Conservation (phyloP, 2,329 filamentous ascomycete genomes). For the Cladosporium colombiae region DNA sequence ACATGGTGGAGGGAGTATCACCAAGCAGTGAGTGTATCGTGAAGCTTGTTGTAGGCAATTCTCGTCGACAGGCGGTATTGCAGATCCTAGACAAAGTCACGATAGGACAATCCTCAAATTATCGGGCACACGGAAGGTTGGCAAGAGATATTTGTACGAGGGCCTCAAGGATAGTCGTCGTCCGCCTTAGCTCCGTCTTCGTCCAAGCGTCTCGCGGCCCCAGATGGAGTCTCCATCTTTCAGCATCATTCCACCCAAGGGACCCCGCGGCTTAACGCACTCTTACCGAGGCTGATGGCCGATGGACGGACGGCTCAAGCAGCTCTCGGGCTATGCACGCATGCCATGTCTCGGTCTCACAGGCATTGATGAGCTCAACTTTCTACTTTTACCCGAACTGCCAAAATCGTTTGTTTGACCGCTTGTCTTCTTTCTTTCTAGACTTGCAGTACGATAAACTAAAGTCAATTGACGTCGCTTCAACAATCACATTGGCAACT, state of each 20-base stretch:
- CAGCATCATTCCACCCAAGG: neutral
- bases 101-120: neutral
- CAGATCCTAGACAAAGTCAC: neutral
- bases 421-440: neutral
- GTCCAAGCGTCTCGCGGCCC: conserved; percentile 2
- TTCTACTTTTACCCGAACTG: neutral
- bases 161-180: neutral
- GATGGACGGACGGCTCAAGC: neutral
- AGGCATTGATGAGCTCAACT: conserved; percentile 9
- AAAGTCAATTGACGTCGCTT: neutral
- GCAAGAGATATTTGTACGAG: neutral
- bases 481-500: neutral
- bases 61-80: neutral
- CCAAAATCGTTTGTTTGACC: neutral
- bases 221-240: conserved; percentile 1
- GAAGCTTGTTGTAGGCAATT: no score
- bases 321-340: neutral
- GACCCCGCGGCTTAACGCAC: neutral
- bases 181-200: conserved; percentile 13
- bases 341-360: neutral
- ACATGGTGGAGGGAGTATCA: conserved; percentile 25
- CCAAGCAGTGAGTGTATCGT: neutral
- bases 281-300: neutral
- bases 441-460: neutral
- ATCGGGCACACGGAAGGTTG: neutral